A percentile compares a stretch with the other conserved stretches of the same genome.
Conservation (phyloP, 2,329 filamentous ascomycete genomes). For the Dryadomyces quercus-mongolicae region DNA sequence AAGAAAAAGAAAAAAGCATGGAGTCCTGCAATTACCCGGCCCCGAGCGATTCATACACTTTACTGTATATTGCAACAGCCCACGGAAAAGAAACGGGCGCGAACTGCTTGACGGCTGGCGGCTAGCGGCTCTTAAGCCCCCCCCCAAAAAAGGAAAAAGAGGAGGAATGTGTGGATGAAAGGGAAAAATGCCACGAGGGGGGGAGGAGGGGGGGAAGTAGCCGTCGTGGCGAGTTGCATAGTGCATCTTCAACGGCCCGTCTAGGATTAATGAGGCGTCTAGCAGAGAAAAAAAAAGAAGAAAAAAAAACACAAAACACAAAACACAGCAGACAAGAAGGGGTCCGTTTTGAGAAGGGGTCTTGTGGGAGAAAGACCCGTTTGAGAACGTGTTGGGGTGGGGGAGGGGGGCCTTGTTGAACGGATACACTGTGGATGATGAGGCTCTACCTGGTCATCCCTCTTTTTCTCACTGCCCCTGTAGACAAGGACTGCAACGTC, state of each 20-base stretch:
- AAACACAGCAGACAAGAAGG: too few species aligned
- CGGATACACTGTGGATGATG: too few species aligned
- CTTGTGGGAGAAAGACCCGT: too few species aligned
- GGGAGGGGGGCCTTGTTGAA: too few species aligned
- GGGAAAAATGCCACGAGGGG: neutral
- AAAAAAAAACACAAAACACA: too few species aligned
- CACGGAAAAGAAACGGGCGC: neutral
- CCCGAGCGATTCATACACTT: too few species aligned
- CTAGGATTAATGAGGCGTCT: too few species aligned
- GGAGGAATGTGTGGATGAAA: neutral
- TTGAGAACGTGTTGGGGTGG: too few species aligned
- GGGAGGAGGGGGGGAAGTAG: neutral
- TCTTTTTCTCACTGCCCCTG: neutral
- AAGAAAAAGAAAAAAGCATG: too few species aligned
- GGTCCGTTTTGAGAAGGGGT: too few species aligned
- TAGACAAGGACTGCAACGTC: neutral
- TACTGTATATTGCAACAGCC: neutral
- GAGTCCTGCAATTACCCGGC: neutral
- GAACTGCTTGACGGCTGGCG: neutral
- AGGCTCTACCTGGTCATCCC: too few species aligned
- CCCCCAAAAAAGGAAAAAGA: neutral
- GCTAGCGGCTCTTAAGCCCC: neutral
- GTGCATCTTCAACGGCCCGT: neutral
- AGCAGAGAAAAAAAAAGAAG: too few species aligned
- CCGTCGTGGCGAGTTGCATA: neutral